phyloP scores from a whole-genome alignment of 192 early-diverging fungal genomes.

The Physocladia obscura region DNA sequence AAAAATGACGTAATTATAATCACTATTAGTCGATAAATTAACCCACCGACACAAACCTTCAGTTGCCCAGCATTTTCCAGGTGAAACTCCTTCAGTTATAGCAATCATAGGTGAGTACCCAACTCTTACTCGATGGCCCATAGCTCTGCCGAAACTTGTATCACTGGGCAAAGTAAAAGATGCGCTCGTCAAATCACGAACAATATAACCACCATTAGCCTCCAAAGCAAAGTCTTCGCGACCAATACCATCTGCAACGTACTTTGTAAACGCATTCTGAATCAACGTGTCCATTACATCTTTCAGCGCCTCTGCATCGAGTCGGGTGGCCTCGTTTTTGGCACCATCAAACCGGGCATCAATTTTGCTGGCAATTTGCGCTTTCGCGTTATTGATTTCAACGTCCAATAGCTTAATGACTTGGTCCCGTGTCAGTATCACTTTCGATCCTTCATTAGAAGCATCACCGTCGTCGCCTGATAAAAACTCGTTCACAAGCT shows the following conservation, averaged over 20 bases:
- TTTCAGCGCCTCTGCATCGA: conserved; percentile 18
- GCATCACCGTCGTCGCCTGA: not conserved
- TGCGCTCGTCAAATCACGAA: conserved; percentile 14
- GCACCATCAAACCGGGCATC: not conserved
- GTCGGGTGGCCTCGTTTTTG: not conserved
- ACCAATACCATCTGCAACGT: conserved; percentile 26
- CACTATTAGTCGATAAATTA: no score
- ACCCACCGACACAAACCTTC: conserved; percentile 18
- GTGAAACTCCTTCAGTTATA: conserved; percentile 9
- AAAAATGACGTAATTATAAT: not conserved
- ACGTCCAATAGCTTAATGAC: not conserved
- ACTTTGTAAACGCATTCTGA: conserved; percentile 8
- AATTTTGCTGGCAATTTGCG: not conserved
- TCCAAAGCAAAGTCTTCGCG: conserved; percentile 20
- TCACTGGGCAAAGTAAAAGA: not conserved
- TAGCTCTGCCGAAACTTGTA: not conserved
- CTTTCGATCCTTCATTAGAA: no score
- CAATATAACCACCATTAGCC: conserved; percentile 4
- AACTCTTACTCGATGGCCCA: not conserved
- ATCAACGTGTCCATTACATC: conserved; percentile 17
- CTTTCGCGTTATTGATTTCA: not conserved
- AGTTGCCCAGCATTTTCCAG: conserved; percentile 38
- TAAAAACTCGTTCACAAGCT: conserved; percentile 10
- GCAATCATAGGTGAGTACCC: conserved; percentile 16
- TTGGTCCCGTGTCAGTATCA: conserved; percentile 20